Evolutionary conservation across 2,329 filamentous ascomycete species (phyloP), one percentile per base, ranked within the genome.

Genomic region (Elsinoe ampelina): DNA sequence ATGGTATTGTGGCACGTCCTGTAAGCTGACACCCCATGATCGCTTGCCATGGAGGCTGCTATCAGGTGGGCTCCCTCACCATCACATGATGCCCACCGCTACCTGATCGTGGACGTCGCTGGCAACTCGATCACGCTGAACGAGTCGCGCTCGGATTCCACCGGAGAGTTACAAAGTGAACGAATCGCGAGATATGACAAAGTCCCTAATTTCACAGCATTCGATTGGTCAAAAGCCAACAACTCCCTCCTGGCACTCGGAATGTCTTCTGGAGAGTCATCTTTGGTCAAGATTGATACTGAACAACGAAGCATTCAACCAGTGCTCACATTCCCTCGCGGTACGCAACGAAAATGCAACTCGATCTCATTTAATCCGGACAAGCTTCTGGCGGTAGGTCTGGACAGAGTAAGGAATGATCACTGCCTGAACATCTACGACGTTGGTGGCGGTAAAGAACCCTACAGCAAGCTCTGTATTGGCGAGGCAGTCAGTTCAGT

Each of bases 401-500:
- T 93, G 54, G 89, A 93, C 64, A 80, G 87, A 63, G 87, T 91
- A 20, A 81, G 89, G 32, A 90, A 88, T 70, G 89, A 93, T 66
- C 82, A 86, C 61, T 90, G 86, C 63, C 77, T 95, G 50, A 88
- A 92, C 64, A 84, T 93, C 30, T 93, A 87, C 80, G 87, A 95
- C 68, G 78, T 90, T 56, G 85, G 81, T 63, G 80, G 72, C 63
- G 75, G 63, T 19, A 68, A 72, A 38, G 75, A 77, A 68, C 79
- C 68, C 63, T 76, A 66, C 70, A 81, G 66, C 70, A 79, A 66
- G 78, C 83, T 70, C 73, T 86, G 60, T 69, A 80, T 66, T 71
- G 82, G 67, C 54, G 85, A 89, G 41, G 84, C 86, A n/a, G 84
- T 93, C 20, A 88, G 86, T 1, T 91, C 87, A 65, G 83, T 91